phyloP scores from a whole-genome alignment of 176 grass and related monocot genomes.

The Bolboschoenus planiculmis region DNA sequence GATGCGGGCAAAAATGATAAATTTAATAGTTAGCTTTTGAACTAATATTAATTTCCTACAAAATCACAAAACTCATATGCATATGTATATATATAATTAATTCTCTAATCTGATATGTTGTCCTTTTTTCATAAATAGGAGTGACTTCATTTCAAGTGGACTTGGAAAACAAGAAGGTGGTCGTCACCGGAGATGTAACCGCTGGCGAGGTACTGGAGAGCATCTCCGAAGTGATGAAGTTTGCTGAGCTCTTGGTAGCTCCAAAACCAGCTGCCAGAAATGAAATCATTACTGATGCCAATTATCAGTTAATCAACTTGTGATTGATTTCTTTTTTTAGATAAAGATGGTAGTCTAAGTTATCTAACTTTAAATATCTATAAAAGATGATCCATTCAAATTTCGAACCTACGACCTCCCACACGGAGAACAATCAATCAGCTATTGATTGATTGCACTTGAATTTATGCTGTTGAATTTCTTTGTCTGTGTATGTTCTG shows the following conservation, averaged over 20 bases:
- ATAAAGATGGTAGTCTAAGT: too few relatives aligned
- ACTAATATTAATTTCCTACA: not conserved
- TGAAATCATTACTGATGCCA: not conserved
- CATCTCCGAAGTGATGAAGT: conserved; percentile 71
- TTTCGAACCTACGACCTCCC: too few relatives aligned
- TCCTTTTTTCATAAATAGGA: conserved; percentile 36
- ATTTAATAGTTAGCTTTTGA: not conserved
- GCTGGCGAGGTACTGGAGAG: conserved; percentile 53
- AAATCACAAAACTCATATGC: not conserved
- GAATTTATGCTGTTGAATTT: not conserved
- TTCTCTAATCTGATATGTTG: too few relatives aligned
- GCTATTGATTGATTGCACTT: too few relatives aligned
- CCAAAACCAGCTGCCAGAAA: conserved; percentile 8
- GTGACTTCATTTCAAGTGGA: conserved; percentile 66
- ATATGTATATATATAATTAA: too few relatives aligned
- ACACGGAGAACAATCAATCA: too few relatives aligned
- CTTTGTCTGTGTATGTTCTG: not conserved
- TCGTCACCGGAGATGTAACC: conserved; percentile 56
- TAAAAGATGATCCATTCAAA: too few relatives aligned
- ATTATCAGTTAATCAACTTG: not conserved
- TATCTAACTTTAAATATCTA: too few relatives aligned
- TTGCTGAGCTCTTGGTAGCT: conserved; percentile 46
- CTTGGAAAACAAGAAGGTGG: conserved; percentile 68
- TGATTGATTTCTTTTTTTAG: too few relatives aligned
- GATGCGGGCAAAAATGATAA: not conserved